These are phyloP conservation scores for Magnaporthiopsis rhizophila DNA, from an alignment of 2,329 filamentous ascomycete genomes.

Conservation along the genomic window DNA sequence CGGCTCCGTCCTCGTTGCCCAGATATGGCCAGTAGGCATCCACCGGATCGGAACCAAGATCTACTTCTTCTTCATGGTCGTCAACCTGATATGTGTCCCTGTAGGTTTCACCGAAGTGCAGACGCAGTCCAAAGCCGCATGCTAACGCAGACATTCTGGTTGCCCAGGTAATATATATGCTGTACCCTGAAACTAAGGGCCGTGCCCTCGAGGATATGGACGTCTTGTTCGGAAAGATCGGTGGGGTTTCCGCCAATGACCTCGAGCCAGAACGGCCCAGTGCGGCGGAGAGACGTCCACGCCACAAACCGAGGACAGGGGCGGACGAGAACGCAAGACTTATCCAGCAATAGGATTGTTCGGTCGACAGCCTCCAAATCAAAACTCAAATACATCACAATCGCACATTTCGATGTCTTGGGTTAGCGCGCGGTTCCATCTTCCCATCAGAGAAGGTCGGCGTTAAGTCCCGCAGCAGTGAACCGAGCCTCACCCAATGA, in stretches of 20 bases:
- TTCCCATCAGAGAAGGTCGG: no score
- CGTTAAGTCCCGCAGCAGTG: no score
- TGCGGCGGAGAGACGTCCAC: not conserved
- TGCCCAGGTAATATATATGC: constrained; percentile 28
- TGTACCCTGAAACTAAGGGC: constrained; percentile 38
- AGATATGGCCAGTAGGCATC: constrained; percentile 49
- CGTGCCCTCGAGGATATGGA: constrained; percentile 37
- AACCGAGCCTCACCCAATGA: no score
- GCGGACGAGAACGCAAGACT: not conserved
- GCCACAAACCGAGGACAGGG: not conserved
- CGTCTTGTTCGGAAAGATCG: constrained; percentile 25
- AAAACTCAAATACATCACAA: not conserved
- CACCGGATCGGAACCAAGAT: constrained; percentile 39
- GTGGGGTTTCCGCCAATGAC: not conserved
- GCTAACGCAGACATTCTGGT: constrained; percentile 7
- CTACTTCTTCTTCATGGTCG: constrained; percentile 50
- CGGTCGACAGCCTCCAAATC: no score
- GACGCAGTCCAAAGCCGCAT: not conserved
- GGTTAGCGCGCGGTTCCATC: no score
- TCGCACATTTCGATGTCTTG: not conserved
- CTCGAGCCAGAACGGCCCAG: not conserved
- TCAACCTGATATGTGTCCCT: constrained; percentile 39
- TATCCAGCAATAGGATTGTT: not conserved
- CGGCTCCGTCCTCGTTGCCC: constrained; percentile 44
- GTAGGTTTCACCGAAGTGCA: constrained; percentile 17